A percentile compares a stretch with the other conserved stretches of the same genome.
Evolutionary conservation across 345 rosid species (phyloP).

Genomic region (Hypericum perforatum): DNA sequence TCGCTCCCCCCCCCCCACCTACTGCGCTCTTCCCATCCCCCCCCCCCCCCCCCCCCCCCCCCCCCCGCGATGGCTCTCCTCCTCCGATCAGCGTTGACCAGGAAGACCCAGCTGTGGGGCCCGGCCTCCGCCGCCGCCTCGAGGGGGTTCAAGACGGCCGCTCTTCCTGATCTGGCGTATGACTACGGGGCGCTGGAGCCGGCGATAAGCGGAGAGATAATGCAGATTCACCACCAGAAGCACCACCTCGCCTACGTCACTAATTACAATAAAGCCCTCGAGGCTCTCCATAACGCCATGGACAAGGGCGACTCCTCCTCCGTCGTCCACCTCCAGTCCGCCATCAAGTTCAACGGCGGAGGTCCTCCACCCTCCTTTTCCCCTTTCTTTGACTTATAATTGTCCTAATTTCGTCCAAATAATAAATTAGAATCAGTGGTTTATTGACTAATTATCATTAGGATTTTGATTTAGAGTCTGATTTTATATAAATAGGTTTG

Average conservation of each 20-base stretch:
- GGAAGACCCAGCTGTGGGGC: not conserved
- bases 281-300: slow-evolving; percentile 63
- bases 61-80: too few species aligned
- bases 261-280: slow-evolving; percentile 79
- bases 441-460: too few species aligned
- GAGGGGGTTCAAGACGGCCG: slow-evolving; percentile 48
- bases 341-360: slow-evolving; percentile 97
- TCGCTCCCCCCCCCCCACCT: too few species aligned
- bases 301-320: slow-evolving; percentile 56
- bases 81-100: too few species aligned
- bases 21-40: too few species aligned
- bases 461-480: too few species aligned
- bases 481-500: too few species aligned
- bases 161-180: slow-evolving; percentile 88
- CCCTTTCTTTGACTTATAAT: not conserved
- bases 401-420: too few species aligned
- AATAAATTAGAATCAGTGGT: too few species aligned
- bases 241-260: slow-evolving; percentile 88
- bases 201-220: slow-evolving; percentile 81
- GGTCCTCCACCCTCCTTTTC: slow-evolving; percentile 26
- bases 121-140: not conserved
- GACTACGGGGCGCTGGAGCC: slow-evolving; percentile 89
- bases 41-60: too few species aligned
- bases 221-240: slow-evolving; percentile 97
- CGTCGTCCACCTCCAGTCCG: slow-evolving; percentile 65